Conservation (phyloP, 2,329 filamentous ascomycete species). For the Davidsoniella eucalypti region DNA sequence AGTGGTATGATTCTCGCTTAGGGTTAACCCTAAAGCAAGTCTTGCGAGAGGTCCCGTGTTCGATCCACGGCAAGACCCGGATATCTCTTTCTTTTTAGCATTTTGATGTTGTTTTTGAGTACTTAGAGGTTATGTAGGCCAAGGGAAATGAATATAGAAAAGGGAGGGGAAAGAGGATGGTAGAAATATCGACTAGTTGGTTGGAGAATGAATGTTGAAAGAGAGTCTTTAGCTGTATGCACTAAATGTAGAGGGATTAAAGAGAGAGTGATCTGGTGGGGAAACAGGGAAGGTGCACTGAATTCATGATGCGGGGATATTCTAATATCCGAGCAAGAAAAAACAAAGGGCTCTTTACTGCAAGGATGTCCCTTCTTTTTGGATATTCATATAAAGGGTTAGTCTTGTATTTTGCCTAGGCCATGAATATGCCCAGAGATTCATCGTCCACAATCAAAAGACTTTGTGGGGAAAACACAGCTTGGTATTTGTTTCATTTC, state of each 20-base stretch:
- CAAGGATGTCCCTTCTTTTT: no score
- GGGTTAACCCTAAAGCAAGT: conserved; percentile 26
- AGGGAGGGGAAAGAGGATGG: neutral
- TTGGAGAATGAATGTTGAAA: neutral
- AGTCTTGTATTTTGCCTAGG: no score
- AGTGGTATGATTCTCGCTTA: conserved; percentile 60
- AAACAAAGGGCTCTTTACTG: neutral
- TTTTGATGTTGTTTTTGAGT: no score
- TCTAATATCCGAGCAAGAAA: neutral
- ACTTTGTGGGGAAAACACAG: no score
- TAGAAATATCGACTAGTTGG: neutral
- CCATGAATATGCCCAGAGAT: no score
- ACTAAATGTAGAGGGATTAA: neutral
- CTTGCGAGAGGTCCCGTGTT: conserved; percentile 16
- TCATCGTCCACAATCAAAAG: no score
- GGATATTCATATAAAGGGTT: no score
- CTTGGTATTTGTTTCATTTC: no score
- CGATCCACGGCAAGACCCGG: conserved; percentile 14
- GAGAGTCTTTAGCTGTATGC: neutral
- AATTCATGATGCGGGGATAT: conserved; percentile 9
- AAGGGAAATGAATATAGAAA: neutral
- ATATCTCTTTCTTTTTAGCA: conserved; percentile 30
- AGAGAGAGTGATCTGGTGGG: neutral
- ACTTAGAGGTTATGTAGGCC: no score
- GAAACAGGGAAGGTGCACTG: neutral